Base-by-base conservation (phyloP, 345 rosid species). In the Adansonia digitata region DNA sequence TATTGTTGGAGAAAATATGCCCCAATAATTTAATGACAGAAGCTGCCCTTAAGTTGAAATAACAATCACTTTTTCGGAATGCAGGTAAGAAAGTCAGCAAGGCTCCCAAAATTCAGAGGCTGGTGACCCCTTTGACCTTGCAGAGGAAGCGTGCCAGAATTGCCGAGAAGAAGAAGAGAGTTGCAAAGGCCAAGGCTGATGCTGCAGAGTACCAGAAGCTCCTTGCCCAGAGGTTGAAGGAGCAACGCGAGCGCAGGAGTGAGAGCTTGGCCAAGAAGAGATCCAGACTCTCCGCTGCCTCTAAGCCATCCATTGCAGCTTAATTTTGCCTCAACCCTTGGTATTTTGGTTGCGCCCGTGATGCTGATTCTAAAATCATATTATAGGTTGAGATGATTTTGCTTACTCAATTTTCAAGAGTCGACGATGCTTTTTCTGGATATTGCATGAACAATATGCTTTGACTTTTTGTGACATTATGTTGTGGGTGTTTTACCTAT, bases 241-340 rank as follows among this genome's bases (percentile, higher is more conserved):
- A 91, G 79, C 98, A 91, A 81, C 81, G 97, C 1, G 97, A 88
- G 31, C 91, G 91, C 52, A 87, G 94, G n/a, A 93, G 98, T 65
- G 94, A 93, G 84, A 93, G 97, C 84, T 84, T 93, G 81, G 98
- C 98, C 9, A 93, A 89, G 91, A 93, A 80, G 86, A 88, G 98
- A 74, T 93, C 97, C 39, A 84, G 88, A 65, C 93, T 93, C 20
- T 93, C 94, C 59, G 84, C 91, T 76, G 86, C 94, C 61, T 88
- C 94, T 7, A 92, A 89, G 86, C 94, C 96, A 42, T 83, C 92
- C 12, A 72, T 82, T 34, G 84, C 83, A 12, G 91, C 92, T 6
- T 92, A 89, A 82, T 71, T 34, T 10, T 46, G 71, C 29, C 75
- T 11, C 8, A 14, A 22, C 10, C 1, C 17, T 67, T 49, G 15